Conservation (phyloP, 495 filamentous ascomycete genomes). For the Immersiella caudata region DNA sequence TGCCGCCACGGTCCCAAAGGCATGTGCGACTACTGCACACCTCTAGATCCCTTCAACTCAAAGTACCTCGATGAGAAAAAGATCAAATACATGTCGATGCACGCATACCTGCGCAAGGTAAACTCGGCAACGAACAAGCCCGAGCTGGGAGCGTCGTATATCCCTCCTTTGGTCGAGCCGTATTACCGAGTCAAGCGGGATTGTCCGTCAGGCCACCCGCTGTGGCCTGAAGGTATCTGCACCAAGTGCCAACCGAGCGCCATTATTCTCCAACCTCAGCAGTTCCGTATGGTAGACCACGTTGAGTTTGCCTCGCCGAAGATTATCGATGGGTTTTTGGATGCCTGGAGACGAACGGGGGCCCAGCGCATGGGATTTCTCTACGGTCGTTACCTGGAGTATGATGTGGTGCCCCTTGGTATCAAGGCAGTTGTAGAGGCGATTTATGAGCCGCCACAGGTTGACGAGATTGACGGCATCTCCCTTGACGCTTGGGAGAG, state of each 20-base stretch:
- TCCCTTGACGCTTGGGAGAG: conserved; percentile 87
- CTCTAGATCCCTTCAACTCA: conserved; percentile 88
- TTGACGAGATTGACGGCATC: conserved; percentile 87
- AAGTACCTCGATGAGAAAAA: conserved; percentile 90
- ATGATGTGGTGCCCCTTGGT: conserved; percentile 87
- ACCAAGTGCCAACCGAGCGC: conserved; percentile 98
- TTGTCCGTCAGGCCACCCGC: conserved; percentile 89
- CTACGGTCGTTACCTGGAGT: conserved; percentile 90
- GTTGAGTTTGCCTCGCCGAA: conserved; percentile 87
- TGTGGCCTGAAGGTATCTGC: conserved; percentile 97
- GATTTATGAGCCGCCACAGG: conserved; percentile 94
- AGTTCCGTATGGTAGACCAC: conserved; percentile 98
- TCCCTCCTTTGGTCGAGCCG: conserved; percentile 92
- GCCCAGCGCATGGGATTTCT: conserved; percentile 85
- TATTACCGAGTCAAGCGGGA: conserved; percentile 86
- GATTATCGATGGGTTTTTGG: conserved; percentile 82
- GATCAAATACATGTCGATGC: conserved; percentile 97
- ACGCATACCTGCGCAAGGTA: conserved; percentile 90
- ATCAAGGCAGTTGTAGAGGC: conserved; percentile 97
- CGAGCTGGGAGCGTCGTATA: conserved; percentile 87
- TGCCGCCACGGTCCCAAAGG: conserved; percentile 94
- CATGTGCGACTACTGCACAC: conserved; percentile 99
- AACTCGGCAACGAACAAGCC: conserved; percentile 96
- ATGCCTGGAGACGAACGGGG: conserved; percentile 84
- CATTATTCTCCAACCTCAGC: conserved; percentile 91